Base-by-base conservation (phyloP, 352 stramenopile genomes). In the Globisporangium barbulae region DNA sequence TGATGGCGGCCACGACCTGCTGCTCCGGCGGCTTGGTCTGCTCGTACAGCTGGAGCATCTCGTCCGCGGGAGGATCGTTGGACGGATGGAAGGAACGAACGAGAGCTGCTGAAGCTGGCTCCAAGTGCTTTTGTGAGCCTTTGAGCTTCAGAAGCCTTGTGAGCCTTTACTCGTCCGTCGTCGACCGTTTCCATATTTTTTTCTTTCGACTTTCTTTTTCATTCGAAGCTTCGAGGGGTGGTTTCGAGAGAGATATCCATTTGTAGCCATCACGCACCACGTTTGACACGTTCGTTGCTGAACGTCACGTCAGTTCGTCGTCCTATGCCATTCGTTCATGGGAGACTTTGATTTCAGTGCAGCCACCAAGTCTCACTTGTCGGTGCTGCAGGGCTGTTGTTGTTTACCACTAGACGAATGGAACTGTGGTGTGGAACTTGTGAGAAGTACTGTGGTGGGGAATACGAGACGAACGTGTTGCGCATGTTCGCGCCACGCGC, bases 1-100 rank as follows among this genome's bases (percentile, higher is more conserved):
- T 68, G 59, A 67, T 44, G 6, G 64, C 55, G 12, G 64, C 45
- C 15, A 19, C 21, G 21, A 50, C 48, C 59, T 64, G 56, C 37
- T 59, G 57, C 31, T 69, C 63, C n/a, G 28, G 22, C 15, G 63
- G 59, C 42, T 65, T 69, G 39, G 63, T 69, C 57, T 45, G 35
- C 37, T 69, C 63, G 41, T 69, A 65, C 21, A 35, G 50, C 5
- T n/a, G 56, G 19, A 69, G 44, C 44, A 55, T 67, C 21, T 41
- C 30, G 25, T 31, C 52, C 10, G 31, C 9, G 6, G n/a, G 22
- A 39, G 12, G 5, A 25, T 55, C 28, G 31, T 7, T 54, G 19
- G 25, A 39, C 50, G 19, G 35, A 39, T 61, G 37, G 55, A 54
- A 54, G 25, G 3, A 54, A 54, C 9, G 13, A 25, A 3, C 9